Evolutionary conservation across 2,329 filamentous ascomycete species (phyloP).

Genomic region (Alternaria longipes): DNA sequence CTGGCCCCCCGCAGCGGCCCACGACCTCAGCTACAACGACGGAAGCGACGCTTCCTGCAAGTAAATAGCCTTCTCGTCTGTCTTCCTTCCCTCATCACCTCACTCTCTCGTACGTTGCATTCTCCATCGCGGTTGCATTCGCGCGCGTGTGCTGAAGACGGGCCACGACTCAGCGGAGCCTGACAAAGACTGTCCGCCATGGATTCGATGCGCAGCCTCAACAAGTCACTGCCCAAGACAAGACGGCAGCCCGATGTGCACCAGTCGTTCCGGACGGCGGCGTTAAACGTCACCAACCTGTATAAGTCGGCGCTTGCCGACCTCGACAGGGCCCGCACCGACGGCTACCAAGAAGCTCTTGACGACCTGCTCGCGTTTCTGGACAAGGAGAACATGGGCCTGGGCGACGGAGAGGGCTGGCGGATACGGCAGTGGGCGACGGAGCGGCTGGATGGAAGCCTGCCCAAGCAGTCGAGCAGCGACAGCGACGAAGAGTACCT

Average conservation of each 20-base stretch:
- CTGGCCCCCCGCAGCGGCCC: constrained; percentile 15
- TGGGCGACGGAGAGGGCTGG: constrained; percentile 81
- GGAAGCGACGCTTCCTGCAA: constrained; percentile 19
- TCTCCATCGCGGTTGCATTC: constrained; percentile 1
- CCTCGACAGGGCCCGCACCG: constrained; percentile 75
- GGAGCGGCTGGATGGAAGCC: constrained; percentile 72
- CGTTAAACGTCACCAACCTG: constrained; percentile 92
- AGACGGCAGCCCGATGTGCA: constrained; percentile 66
- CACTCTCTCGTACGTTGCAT: background rate
- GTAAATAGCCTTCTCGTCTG: background rate
- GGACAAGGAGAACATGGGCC: constrained; percentile 80
- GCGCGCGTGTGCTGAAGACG: constrained; percentile 2
- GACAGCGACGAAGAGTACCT: constrained; percentile 76
- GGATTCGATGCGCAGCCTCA: constrained; percentile 55
- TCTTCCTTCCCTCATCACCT: constrained; percentile 10
- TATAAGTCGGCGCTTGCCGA: constrained; percentile 90
- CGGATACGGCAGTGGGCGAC: constrained; percentile 72
- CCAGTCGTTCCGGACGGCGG: constrained; percentile 89
- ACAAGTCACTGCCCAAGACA: constrained; percentile 51
- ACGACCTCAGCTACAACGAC: constrained; percentile 3
- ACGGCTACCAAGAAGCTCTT: constrained; percentile 93
- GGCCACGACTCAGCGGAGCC: constrained; percentile 11
- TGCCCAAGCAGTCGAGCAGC: constrained; percentile 62
- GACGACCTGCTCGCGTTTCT: constrained; percentile 88
- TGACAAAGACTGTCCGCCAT: constrained; percentile 28